Conservation (phyloP, 139 green algal genomes). For the Chlamydomonas incerta region DNA sequence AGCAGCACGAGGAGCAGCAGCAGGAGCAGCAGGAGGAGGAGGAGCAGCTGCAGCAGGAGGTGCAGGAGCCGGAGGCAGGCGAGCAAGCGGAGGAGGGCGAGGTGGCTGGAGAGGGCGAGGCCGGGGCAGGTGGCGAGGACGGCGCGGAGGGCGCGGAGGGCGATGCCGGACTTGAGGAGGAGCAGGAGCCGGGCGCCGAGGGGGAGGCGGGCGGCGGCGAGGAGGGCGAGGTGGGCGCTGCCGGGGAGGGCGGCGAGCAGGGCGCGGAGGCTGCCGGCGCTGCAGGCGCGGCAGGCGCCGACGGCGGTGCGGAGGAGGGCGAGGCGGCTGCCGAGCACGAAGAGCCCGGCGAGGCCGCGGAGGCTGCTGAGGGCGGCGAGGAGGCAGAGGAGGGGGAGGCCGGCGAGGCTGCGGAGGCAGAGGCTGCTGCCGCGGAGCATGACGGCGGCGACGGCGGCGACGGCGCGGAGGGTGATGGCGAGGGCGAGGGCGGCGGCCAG, state of each 20-base stretch:
- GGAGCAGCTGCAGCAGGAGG: background rate
- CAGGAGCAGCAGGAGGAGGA: background rate
- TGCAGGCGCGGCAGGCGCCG: background rate
- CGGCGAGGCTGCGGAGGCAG: background rate
- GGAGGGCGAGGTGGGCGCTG: background rate
- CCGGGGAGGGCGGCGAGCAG: background rate
- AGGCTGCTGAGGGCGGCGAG: background rate
- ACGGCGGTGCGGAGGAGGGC: background rate
- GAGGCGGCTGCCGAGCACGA: background rate
- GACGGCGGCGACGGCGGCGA: background rate
- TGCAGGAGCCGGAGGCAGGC: background rate
- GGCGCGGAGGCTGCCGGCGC: background rate
- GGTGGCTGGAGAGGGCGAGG: background rate
- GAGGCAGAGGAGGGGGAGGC: background rate
- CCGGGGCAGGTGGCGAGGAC: background rate
- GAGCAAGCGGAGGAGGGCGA: background rate
- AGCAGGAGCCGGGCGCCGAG: background rate
- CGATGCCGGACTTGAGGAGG: background rate
- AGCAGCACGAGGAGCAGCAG: background rate
- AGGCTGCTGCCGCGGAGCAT: background rate
- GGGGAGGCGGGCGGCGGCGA: background rate
- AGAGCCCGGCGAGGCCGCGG: background rate
- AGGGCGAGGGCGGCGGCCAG: background rate
- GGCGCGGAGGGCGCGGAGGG: background rate
- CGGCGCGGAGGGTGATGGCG: background rate